Evolutionary conservation across 495 filamentous ascomycete genomes (phyloP).

Genomic region (Aspergillus bridgeri): DNA sequence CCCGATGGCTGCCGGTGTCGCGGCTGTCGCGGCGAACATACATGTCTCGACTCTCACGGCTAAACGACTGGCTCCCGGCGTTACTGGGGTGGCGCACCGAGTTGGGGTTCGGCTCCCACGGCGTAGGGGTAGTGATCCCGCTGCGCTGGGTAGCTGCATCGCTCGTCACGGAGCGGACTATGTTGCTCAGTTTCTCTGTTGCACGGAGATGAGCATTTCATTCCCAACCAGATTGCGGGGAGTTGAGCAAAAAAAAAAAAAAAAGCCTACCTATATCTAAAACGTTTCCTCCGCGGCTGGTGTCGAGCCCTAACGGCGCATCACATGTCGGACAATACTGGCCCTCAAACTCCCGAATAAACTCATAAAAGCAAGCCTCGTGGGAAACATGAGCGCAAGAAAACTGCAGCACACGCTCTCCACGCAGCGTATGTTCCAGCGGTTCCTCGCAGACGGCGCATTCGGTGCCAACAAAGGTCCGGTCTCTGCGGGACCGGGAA

Average conservation of each 20-base stretch:
- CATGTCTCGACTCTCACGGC: conserved; percentile 37
- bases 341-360: conserved; percentile 90
- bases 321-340: conserved; percentile 96
- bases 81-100: conserved; percentile 47
- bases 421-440: conserved; percentile 90
- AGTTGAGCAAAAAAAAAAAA: no score
- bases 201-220: conserved; percentile 8
- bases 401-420: conserved; percentile 93
- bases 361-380: conserved; percentile 99
- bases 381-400: conserved; percentile 95
- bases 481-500: conserved; percentile 76
- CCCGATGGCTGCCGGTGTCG: conserved; percentile 48
- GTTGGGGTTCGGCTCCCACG: conserved; percentile 55
- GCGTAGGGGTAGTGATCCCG: conserved; percentile 51
- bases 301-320: conserved; percentile 88
- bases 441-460: conserved; percentile 98
- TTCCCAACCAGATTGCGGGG: neutral
- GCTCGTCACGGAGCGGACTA: conserved; percentile 81
- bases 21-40: conserved; percentile 54
- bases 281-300: conserved; percentile 91
- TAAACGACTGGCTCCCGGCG: conserved; percentile 27
- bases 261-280: conserved; percentile 76
- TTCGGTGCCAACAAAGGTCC: conserved; percentile 91
- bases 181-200: conserved; percentile 89
- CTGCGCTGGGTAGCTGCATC: conserved; percentile 53